Percentiles rank a stretch among this genome's conserved stretches.
These are phyloP conservation scores for Trametes versicolor DNA, from an alignment of 1,284 basidiomycete genomes.

Conservation along the genomic window DNA sequence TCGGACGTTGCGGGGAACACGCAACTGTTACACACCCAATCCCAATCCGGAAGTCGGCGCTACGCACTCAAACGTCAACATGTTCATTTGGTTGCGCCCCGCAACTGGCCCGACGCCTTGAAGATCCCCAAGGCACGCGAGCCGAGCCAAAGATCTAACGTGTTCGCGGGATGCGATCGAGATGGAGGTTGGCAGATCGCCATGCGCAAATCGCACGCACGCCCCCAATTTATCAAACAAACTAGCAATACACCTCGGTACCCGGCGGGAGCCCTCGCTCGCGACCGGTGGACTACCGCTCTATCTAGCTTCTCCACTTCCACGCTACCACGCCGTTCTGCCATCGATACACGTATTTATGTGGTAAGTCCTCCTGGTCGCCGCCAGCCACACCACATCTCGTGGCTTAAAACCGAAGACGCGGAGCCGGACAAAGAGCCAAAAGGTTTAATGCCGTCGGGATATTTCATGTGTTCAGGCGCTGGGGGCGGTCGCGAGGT, in stretches of 20 bases:
- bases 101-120: background rate
- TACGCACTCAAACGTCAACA: constrained; percentile 19
- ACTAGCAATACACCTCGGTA: constrained; percentile 26
- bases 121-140: constrained; percentile 27
- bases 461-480: constrained; percentile 18
- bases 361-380: constrained; percentile 3
- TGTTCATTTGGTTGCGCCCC: constrained; percentile 1
- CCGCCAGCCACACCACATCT: constrained; percentile 3
- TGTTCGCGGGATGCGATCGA: constrained; percentile 31
- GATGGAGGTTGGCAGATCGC: constrained; percentile 28
- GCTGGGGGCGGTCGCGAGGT: constrained; percentile 20
- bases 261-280: constrained; percentile 6
- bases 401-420: constrained; percentile 2
- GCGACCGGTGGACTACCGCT: constrained; percentile 2
- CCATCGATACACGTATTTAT: constrained; percentile 4
- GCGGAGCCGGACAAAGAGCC: constrained; percentile 8
- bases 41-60: constrained; percentile 9
- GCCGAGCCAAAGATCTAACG: constrained; percentile 5
- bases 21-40: background rate
- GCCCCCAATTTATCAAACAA: constrained; percentile 27
- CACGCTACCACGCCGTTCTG: constrained; percentile 3
- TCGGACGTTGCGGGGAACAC: constrained; percentile 14
- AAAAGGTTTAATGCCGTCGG: constrained; percentile 12
- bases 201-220: constrained; percentile 27
- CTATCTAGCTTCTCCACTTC: constrained; percentile 8